A percentile compares a stretch with the other conserved stretches of the same genome.
These are phyloP conservation scores for Zea luxurians DNA, from an alignment of 176 grass and related monocot genomes.

Conservation along the genomic window DNA sequence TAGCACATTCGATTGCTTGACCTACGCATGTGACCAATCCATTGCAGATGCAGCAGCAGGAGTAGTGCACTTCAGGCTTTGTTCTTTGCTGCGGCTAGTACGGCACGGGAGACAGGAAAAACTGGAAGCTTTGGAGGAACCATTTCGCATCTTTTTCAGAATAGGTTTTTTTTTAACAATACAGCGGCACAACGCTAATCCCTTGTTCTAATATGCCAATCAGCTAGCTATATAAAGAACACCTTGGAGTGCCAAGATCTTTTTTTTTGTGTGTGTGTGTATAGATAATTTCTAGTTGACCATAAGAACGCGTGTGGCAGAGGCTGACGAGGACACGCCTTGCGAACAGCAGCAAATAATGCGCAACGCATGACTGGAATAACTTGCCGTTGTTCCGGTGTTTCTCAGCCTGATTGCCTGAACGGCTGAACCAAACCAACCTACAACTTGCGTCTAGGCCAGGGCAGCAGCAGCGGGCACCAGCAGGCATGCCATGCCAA, in stretches of 20 bases:
- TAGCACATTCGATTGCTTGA: slow-evolving; percentile 38
- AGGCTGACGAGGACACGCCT: slow-evolving; percentile 13
- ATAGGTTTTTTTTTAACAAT: too few species aligned
- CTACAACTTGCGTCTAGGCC: slow-evolving; percentile 24
- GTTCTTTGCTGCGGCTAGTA: slow-evolving; percentile 24
- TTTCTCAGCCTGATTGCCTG: slow-evolving; percentile 10
- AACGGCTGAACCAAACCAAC: neutral
- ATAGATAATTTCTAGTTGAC: too few species aligned
- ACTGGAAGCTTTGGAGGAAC: slow-evolving; percentile 25
- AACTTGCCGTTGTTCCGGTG: neutral
- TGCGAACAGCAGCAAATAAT: neutral
- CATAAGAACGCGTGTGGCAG: neutral
- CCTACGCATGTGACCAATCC: slow-evolving; percentile 19
- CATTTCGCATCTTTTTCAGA: slow-evolving; percentile 37
- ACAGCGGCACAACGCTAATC: too few species aligned
- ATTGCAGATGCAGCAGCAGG: neutral
- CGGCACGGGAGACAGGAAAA: slow-evolving; percentile 37
- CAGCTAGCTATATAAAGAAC: too few species aligned
- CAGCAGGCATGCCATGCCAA: neutral
- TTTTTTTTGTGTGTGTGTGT: too few species aligned
- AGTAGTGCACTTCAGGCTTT: neutral
- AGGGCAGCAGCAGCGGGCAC: slow-evolving; percentile 9
- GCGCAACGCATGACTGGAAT: neutral
- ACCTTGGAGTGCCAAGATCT: too few species aligned
- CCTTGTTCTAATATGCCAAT: too few species aligned